phyloP scores from a whole-genome alignment of 2,329 filamentous ascomycete genomes.

The Cadophora gregata region DNA sequence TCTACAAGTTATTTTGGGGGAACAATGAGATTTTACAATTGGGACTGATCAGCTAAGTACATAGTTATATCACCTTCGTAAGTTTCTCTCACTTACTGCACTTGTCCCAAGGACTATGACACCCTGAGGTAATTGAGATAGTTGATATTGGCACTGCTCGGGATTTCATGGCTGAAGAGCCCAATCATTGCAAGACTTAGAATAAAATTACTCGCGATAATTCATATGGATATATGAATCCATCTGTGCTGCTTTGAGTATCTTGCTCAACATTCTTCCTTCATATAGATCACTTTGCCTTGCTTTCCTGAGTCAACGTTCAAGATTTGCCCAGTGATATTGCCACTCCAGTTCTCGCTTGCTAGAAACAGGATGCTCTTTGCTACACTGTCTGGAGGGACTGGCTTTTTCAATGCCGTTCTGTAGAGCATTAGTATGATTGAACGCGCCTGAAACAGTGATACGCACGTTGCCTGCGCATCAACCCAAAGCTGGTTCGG shows the following conservation, averaged over 20 bases:
- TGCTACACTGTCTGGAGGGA: slow-evolving; percentile 49
- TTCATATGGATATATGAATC: not conserved
- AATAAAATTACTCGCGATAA: too few relatives aligned
- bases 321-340: slow-evolving; percentile 52
- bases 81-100: too few relatives aligned
- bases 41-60: too few relatives aligned
- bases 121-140: too few relatives aligned
- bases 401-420: slow-evolving; percentile 48
- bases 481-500: slow-evolving; percentile 49
- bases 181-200: too few relatives aligned
- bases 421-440: slow-evolving; percentile 6
- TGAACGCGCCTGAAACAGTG: too few relatives aligned
- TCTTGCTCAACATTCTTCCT: slow-evolving; percentile 30
- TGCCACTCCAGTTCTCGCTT: slow-evolving; percentile 52
- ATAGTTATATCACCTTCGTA: too few relatives aligned
- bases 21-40: too few relatives aligned
- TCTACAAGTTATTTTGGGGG: not conserved
- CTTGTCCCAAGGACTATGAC: too few relatives aligned
- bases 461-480: slow-evolving; percentile 49
- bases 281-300: slow-evolving; percentile 49
- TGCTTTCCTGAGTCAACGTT: slow-evolving; percentile 54
- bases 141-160: too few relatives aligned
- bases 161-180: too few relatives aligned
- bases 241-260: not conserved
- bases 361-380: slow-evolving; percentile 53